Evolutionary conservation across 2,329 filamentous ascomycete genomes (phyloP).

Genomic region (Trichoderma sp.): DNA sequence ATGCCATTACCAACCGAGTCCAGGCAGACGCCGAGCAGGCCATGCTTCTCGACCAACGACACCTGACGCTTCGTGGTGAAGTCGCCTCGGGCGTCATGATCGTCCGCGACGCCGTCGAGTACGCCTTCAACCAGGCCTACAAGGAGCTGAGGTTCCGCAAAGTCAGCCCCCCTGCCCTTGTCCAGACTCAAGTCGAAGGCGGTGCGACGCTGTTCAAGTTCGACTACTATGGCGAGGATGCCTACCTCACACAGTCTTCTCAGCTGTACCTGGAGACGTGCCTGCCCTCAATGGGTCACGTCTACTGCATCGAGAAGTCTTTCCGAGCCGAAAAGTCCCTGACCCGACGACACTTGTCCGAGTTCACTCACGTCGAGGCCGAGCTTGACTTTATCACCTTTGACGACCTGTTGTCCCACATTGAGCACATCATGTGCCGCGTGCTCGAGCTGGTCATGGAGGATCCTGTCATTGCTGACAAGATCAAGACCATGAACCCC

Average conservation of each 20-base stretch:
- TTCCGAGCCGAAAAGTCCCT: conserved; percentile 97
- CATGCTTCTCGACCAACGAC: conserved; percentile 74
- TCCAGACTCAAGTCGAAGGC: conserved; percentile 94
- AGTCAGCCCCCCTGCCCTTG: conserved; percentile 85
- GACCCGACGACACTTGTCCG: conserved; percentile 89
- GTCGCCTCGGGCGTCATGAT: conserved; percentile 83
- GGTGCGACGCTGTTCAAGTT: conserved; percentile 89
- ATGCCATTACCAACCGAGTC: conserved; percentile 83
- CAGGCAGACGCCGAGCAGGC: conserved; percentile 59
- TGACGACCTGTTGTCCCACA: conserved; percentile 79
- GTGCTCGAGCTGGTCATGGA: conserved; percentile 78
- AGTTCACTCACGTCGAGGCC: conserved; percentile 96
- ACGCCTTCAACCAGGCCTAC: conserved; percentile 78
- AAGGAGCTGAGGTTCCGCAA: conserved; percentile 76
- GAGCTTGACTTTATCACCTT: conserved; percentile 97
- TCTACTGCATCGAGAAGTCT: conserved; percentile 97
- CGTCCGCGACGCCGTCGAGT: conserved; percentile 78
- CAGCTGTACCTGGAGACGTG: conserved; percentile 98
- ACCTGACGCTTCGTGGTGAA: conserved; percentile 84
- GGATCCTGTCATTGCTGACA: conserved; percentile 70
- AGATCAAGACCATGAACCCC: conserved; percentile 88
- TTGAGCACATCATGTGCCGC: conserved; percentile 84
- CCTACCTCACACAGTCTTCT: conserved; percentile 94
- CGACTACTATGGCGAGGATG: conserved; percentile 84
- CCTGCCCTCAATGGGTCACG: conserved; percentile 85